These are phyloP conservation scores for Leishmania turanica DNA, from an alignment of 208 protist species.

Conservation along the genomic window DNA sequence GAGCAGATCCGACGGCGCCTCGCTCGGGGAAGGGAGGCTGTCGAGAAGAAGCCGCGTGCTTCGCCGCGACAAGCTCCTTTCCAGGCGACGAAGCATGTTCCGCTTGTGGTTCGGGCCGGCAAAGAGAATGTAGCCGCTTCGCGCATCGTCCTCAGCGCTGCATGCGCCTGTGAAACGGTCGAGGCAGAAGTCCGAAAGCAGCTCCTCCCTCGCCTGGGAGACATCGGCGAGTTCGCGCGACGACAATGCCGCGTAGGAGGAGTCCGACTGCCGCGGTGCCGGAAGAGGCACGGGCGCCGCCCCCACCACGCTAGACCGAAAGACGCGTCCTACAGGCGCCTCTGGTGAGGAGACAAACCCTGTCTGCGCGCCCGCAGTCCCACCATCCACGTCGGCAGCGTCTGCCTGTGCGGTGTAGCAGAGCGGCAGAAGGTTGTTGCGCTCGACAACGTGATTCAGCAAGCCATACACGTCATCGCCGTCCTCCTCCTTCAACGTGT, in stretches of 20 bases:
- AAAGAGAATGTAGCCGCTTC: conserved; percentile 80
- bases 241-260: conserved; percentile 22
- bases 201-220: neutral
- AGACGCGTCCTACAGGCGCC: conserved; percentile 4
- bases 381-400: conserved; percentile 12
- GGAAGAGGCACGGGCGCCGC: conserved; percentile 37
- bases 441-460: conserved; percentile 81
- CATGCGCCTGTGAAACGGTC: conserved; percentile 39
- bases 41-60: conserved; percentile 76
- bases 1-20: conserved; percentile 53
- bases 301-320: conserved; percentile 42
- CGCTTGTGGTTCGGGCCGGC: conserved; percentile 85
- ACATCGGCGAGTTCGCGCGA: neutral
- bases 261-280: conserved; percentile 4
- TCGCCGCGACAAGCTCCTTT: conserved; percentile 37
- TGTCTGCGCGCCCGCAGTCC: neutral
- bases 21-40: conserved; percentile 32
- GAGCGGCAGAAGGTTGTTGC: conserved; percentile 80
- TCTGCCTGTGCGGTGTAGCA: conserved; percentile 66
- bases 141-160: conserved; percentile 15
- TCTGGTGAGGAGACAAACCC: too few relatives aligned
- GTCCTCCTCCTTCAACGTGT: conserved; percentile 84
- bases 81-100: conserved; percentile 63
- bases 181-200: conserved; percentile 61
- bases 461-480: conserved; percentile 88